phyloP scores from a whole-genome alignment of 2,329 filamentous ascomycete species.

The Hirsutella minnesotensis region DNA sequence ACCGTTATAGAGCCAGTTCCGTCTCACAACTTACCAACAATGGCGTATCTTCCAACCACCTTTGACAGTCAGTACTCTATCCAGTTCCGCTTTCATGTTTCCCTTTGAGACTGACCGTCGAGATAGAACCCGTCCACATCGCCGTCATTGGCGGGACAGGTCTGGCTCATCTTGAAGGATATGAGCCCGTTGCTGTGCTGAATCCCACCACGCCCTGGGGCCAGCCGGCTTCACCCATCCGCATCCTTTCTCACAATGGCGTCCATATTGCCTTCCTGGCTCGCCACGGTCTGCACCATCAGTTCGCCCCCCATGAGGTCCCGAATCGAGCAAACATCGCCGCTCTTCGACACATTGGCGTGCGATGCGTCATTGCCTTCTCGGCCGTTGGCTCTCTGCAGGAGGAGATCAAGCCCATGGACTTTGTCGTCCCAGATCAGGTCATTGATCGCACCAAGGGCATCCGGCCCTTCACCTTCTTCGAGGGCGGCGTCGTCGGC shows the following conservation, averaged over 20 bases:
- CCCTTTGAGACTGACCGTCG: background rate
- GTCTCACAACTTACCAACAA: no score
- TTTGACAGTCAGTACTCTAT: constrained; percentile 40
- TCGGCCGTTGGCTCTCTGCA: constrained; percentile 86
- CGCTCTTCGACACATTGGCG: constrained; percentile 83
- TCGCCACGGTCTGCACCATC: constrained; percentile 80
- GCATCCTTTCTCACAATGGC: constrained; percentile 77
- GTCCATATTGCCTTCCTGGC: constrained; percentile 84
- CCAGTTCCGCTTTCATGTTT: constrained; percentile 1
- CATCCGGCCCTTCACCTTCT: constrained; percentile 88
- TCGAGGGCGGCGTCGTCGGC: constrained; percentile 80
- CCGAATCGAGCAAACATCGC: constrained; percentile 91
- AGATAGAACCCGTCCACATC: constrained; percentile 59
- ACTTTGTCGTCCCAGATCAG: constrained; percentile 95
- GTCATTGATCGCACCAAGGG: constrained; percentile 97
- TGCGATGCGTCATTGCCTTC: constrained; percentile 86
- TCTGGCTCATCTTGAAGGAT: constrained; percentile 75
- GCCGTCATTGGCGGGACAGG: constrained; percentile 91
- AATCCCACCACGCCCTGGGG: constrained; percentile 83
- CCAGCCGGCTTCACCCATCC: constrained; percentile 59
- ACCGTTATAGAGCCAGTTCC: no score
- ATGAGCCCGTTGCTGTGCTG: constrained; percentile 71
- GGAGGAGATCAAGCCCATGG: constrained; percentile 86
- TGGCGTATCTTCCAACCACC: constrained; percentile 42
- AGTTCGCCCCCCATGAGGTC: constrained; percentile 90